These are phyloP conservation scores for Triangularia setosa DNA, from an alignment of 2,329 filamentous ascomycete genomes.

Conservation along the genomic window DNA sequence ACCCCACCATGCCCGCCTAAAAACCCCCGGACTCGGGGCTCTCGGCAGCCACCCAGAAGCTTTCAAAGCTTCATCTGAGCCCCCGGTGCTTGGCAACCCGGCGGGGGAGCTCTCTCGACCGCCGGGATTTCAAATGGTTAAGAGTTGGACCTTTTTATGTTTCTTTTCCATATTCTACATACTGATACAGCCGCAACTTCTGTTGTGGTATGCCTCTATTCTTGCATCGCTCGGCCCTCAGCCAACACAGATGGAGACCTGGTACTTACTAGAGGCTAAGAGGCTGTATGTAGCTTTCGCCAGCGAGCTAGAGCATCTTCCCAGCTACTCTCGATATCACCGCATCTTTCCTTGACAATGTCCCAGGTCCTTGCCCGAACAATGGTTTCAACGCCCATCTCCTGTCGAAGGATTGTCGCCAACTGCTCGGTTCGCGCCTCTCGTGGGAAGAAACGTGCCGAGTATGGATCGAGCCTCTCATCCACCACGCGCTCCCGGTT, in stretches of 20 bases:
- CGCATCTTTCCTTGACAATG: conserved; percentile 72
- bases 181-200: background rate
- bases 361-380: conserved; percentile 80
- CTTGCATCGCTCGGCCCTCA: background rate
- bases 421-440: conserved; percentile 79
- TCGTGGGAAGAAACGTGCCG: conserved; percentile 71
- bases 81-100: background rate
- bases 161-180: background rate
- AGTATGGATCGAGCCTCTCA: conserved; percentile 90
- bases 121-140: background rate
- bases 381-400: conserved; percentile 72
- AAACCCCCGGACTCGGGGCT: conserved; percentile 7
- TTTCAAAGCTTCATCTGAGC: background rate
- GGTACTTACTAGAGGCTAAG: background rate
- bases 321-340: conserved; percentile 53
- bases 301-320: conserved; percentile 63
- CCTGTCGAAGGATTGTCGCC: conserved; percentile 68
- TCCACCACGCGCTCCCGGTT: conserved; percentile 73
- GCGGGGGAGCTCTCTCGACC: background rate
- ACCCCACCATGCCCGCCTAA: conserved; percentile 8
- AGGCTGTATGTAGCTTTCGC: conserved; percentile 36
- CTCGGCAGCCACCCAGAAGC: conserved; percentile 12
- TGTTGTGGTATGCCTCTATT: background rate
- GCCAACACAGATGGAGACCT: too few relatives aligned
- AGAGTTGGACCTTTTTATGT: background rate